A percentile compares a stretch with the other conserved stretches of the same genome.
phyloP scores from a whole-genome alignment of 176 grass and related monocot species.

The Oryza longistaminata region DNA sequence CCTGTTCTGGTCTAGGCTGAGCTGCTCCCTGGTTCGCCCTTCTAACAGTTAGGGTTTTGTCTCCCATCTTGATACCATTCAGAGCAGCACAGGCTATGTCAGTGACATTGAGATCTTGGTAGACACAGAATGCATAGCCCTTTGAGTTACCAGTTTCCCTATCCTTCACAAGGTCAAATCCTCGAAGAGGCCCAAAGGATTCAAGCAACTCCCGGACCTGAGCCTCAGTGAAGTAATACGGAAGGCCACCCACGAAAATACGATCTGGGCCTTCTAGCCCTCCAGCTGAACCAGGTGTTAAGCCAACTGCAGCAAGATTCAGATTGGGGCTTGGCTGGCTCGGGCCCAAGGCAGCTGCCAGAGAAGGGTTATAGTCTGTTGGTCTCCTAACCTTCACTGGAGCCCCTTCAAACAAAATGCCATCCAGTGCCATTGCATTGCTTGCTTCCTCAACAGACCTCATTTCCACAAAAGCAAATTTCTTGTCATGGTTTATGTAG shows the following conservation, averaged over 20 bases:
- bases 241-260: constrained; percentile 94
- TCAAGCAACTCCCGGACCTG: constrained; percentile 97
- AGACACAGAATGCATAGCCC: constrained; percentile 97
- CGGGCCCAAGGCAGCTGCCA: constrained; percentile 89
- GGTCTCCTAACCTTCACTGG: constrained; percentile 96
- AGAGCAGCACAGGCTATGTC: constrained; percentile 96
- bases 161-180: constrained; percentile 99
- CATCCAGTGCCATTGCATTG: constrained; percentile 98
- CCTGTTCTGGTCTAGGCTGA: constrained; percentile 93
- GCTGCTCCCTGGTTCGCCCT: constrained; percentile 87
- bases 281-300: constrained; percentile 77
- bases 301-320: constrained; percentile 89
- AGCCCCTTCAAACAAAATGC: constrained; percentile 95
- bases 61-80: constrained; percentile 99
- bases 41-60: constrained; percentile 96
- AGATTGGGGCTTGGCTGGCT: constrained; percentile 91
- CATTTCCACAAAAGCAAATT: constrained; percentile 99
- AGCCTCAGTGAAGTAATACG: constrained; percentile 97
- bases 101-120: constrained; percentile 88
- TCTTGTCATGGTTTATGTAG: constrained; percentile 99
- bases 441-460: constrained; percentile 99
- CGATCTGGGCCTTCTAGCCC: constrained; percentile 97
- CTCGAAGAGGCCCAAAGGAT: constrained; percentile 82
- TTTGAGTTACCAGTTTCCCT: constrained; percentile 99
- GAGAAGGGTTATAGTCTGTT: constrained; percentile 94